Base-by-base conservation (phyloP, 2,329 filamentous ascomycete species). In the Fusarium xyrophilum region DNA sequence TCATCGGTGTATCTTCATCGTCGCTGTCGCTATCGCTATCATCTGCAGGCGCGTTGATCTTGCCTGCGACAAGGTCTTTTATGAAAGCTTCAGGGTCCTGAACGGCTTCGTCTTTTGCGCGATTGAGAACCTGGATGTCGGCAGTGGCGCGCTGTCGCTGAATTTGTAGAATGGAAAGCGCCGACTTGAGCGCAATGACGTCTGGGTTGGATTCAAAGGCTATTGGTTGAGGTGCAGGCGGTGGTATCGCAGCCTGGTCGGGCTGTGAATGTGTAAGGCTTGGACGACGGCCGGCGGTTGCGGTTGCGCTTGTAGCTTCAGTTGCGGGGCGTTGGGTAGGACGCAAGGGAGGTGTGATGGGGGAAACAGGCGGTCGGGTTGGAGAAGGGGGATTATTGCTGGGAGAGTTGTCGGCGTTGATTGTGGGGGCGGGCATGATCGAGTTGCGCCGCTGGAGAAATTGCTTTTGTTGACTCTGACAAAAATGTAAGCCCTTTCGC, bases 151-250 rank as follows among this genome's bases (percentile, higher is more conserved):
- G 91, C 74, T 90, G 88, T 68, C 89, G 89, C 81, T 98, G 95
- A 69, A 97, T 85, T 80, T 97, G 93, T 47, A 98, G 83, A 53
- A 97, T 89, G 12, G 92, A 91, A 63, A 97, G 93, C 46, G 94
- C 92, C 28, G 91, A 92, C 69, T 91, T 89, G 63, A 97, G 85
- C 8, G 95, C 95, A 63, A 97, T 90, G 27, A 91, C 93, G 82
- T 98, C 95, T 11, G 93, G 89, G 75, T 97, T 97, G 57, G 81
- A 79, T 68, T 86, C 83, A 64, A 89, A 88, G 71, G 85, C 82
- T 61, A 90, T 82, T 44, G 86, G 82, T 39, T 82, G 79, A 0
- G 84, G 83, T 5, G 81, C 80, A 7, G 85, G 85, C 3, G 85
- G 82, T 2, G 79, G 75, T 36, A 84, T 79, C 38, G 77, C 77